Conservation (phyloP, 805 yeast genomes). For the Metschnikowia rubicola region DNA sequence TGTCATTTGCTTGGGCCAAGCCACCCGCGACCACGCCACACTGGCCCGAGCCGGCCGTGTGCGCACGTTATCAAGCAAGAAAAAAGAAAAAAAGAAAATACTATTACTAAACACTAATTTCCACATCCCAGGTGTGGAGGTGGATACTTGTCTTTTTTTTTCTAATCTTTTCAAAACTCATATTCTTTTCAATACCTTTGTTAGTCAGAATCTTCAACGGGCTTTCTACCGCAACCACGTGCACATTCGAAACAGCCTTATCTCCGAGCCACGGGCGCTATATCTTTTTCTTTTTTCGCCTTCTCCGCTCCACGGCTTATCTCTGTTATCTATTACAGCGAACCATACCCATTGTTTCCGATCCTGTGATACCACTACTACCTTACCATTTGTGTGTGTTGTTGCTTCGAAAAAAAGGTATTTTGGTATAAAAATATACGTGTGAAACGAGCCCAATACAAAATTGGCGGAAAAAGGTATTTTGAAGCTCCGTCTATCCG, state of each 20-base stretch:
- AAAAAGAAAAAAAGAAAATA: not conserved
- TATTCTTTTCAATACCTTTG: not conserved
- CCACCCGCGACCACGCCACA: constrained; percentile 2
- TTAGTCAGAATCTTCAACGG: not conserved
- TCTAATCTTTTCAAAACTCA: no score
- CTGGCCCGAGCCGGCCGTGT: constrained; percentile 1
- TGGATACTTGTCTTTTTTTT: not conserved
- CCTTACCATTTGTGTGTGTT: no score
- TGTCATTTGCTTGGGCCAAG: not conserved
- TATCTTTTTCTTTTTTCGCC: not conserved
- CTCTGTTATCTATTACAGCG: constrained; percentile 5
- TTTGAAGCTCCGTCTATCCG: no score
- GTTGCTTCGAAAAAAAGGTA: no score
- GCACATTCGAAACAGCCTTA: not conserved
- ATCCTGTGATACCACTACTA: not conserved
- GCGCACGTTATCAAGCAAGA: not conserved
- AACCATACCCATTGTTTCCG: not conserved
- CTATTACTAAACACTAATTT: not conserved
- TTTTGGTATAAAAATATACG: no score
- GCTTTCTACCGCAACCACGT: no score
- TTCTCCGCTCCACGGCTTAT: constrained; percentile 8
- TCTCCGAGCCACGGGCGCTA: not conserved
- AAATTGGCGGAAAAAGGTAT: no score
- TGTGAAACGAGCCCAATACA: no score
- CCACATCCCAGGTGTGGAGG: not conserved